Percentiles rank a stretch among this genome's conserved stretches.
These are phyloP conservation scores for Parmelia sp. DNA, from an alignment of 495 filamentous ascomycete genomes.

Conservation along the genomic window DNA sequence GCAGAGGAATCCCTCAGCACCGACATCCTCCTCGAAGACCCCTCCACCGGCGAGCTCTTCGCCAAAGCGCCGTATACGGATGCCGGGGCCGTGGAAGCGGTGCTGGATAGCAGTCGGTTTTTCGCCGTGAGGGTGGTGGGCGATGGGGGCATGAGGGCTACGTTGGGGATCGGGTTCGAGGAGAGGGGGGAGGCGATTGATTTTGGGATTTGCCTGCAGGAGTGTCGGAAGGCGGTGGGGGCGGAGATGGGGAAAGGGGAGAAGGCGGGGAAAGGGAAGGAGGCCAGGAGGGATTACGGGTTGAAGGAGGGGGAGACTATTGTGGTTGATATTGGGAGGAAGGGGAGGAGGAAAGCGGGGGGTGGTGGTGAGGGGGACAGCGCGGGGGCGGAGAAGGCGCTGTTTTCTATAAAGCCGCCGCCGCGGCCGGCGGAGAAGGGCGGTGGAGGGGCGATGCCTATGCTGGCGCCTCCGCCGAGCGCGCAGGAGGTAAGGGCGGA, in stretches of 20 bases:
- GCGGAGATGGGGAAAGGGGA: constrained; percentile 24
- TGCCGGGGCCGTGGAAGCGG: constrained; percentile 57
- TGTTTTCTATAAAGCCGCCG: constrained; percentile 46
- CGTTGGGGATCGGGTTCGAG: constrained; percentile 78
- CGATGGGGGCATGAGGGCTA: constrained; percentile 60
- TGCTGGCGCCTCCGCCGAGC: constrained; percentile 23
- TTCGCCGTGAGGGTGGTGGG: constrained; percentile 74
- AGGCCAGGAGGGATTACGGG: constrained; percentile 63
- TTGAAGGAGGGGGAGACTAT: constrained; percentile 83
- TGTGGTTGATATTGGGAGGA: constrained; percentile 57
- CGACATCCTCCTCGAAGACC: constrained; percentile 70
- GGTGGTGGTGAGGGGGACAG: constrained; percentile 12
- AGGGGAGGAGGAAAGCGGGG: constrained; percentile 23
- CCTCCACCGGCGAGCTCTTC: constrained; percentile 62
- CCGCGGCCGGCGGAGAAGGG: constrained; percentile 31
- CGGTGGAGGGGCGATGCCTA: constrained; percentile 28
- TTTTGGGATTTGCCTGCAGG: constrained; percentile 71
- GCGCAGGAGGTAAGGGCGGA: constrained; percentile 33
- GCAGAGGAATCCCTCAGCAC: constrained; percentile 50
- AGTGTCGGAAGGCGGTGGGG: constrained; percentile 55
- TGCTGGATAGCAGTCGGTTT: constrained; percentile 67
- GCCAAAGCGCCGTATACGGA: constrained; percentile 68
- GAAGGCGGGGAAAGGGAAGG: constrained; percentile 28
- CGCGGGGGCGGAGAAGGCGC: constrained; percentile 27
- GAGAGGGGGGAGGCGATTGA: constrained; percentile 78